Percentiles rank a stretch among this genome's conserved stretches.
Conservation (phyloP, 2,329 filamentous ascomycete species). For the Alternaria gaisen region DNA sequence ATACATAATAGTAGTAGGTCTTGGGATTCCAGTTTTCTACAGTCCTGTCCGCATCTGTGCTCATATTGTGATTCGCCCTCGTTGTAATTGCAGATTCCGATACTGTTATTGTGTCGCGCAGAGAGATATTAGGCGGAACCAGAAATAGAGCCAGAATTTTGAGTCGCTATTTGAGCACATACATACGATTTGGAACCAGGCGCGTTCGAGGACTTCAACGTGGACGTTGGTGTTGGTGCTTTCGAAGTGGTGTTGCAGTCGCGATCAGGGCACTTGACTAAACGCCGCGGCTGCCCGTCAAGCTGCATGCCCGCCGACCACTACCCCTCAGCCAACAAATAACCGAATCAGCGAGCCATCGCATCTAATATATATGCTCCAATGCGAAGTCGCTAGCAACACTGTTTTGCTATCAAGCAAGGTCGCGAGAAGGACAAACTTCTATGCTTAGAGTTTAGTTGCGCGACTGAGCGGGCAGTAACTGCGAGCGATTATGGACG, state of each 20-base stretch:
- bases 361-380: background rate
- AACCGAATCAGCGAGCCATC: background rate
- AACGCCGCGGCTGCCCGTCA: background rate
- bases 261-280: background rate
- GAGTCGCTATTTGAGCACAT: background rate
- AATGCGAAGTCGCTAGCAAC: background rate
- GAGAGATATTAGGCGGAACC: background rate
- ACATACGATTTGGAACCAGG: background rate
- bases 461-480: background rate
- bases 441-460: background rate
- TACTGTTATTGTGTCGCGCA: background rate
- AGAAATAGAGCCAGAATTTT: no score
- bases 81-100: background rate
- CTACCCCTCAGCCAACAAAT: background rate
- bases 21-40: background rate
- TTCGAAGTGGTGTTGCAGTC: background rate
- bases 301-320: background rate
- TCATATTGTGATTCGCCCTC: background rate
- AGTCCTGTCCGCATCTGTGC: background rate
- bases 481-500: slow-evolving; percentile 5
- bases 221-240: background rate
- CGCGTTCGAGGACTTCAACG: background rate
- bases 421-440: background rate
- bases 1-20: background rate
- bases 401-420: background rate